Base-by-base conservation (phyloP, 1,284 basidiomycete species). In the Fomitopsis palustris region DNA sequence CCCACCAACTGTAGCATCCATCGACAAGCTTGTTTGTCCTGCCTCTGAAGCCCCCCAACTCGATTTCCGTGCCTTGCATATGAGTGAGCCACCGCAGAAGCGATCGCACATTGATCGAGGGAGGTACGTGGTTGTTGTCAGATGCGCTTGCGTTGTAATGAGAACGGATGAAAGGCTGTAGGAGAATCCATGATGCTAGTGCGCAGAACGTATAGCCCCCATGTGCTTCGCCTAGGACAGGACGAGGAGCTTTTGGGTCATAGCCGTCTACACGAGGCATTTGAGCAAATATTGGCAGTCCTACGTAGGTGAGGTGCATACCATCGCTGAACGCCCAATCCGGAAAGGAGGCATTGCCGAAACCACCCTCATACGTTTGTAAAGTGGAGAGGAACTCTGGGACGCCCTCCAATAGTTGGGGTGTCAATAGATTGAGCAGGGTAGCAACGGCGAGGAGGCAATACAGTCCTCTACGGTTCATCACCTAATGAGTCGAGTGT, bases 1-100 rank as follows among this genome's bases (percentile, higher is more conserved):
- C 93, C 92, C 95, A 99, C 97, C 97, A 99, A 33, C 92, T 89
- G 74, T 99, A 99, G 75, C 97, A 99, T 2, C 96, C 97, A 69
- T 99, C 97, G 0, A 99, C 96, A 14, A 99, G 84, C 75, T 99
- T 99, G 74, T 99, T 99, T 60, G 93, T 94, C 45, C 97, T 81
- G 0, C 97, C 97, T 51, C 85, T 84, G 76, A 99, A 98, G 0
- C 96, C 97, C 3, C 95, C 96, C 3, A 95, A 81, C 69, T 99
- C 96, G 27, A 84, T 81, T 27, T 88, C 86, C 0, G 68, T 74
- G 0, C 95, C 95, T 71, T 99, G 97, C 87, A 97, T 91, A 53
- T 88, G 80, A 0, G 84, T 86, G 0, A 90, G 82, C 96, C 96
- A 99, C 2, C 96, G 78, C 23, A 94, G 69, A 0, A 96, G 79